Evolutionary conservation across 2,329 filamentous ascomycete species (phyloP), one percentile per base, ranked within the genome.

Genomic region (Trichoderma simmonsii): DNA sequence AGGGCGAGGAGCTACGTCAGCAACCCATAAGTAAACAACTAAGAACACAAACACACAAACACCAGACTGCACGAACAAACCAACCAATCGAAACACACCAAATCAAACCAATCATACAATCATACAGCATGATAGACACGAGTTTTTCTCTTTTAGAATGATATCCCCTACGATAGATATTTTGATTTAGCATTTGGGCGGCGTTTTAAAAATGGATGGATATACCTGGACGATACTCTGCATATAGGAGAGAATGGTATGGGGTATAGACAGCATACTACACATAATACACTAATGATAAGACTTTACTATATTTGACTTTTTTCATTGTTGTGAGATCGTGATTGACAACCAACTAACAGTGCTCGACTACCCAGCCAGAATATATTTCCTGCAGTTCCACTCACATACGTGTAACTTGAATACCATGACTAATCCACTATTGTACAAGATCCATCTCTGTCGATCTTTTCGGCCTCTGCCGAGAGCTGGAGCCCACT

Each of bases 1-100:
- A 78, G 83, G 70, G 84, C 84, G 30, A 79, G 79, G 76, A 85
- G 83, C 76, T 86, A 86, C 65, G 84, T 85, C 48, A 84, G 82
- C 76, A 85, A 85, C 74, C 84, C 84, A 68, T 85, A 75, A 80
- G 57, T 24, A 24, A 36, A 11, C 15, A 32, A 51, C 6, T 28
- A 21, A 30, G 7, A 26, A 43, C 11, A 57, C 14, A 56, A 24
- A 24, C 34, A 34, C 18, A 57, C 32, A 43, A 43, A 43, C 18
- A 43, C 39, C 15, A 21, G 28, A 34, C 11, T 34, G 26, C 57
- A 59, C 59, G 6, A 62, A 34, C 63, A 28, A 34, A 56, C 63
- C n/a, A 32, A 60, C 24, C n/a, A 39, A 59, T 18, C 56, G 48
- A 48, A 28, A 65, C n/a, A 24, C n/a, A 51, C 8, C 43, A 43